Conservation (phyloP, 2,329 filamentous ascomycete genomes). For the Penicillium sp. region DNA sequence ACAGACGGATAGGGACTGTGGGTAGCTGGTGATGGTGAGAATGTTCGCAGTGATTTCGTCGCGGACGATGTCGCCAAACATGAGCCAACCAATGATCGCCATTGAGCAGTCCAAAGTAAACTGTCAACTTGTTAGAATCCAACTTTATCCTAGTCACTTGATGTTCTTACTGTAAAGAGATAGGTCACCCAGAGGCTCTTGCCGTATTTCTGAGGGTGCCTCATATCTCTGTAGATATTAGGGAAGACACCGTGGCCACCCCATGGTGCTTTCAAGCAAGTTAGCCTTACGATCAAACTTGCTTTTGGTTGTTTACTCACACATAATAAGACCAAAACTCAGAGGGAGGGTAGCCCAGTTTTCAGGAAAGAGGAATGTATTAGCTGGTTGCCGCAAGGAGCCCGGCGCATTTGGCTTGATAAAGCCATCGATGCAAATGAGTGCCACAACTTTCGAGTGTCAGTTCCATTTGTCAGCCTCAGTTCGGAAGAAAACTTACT, state of each 20-base stretch:
- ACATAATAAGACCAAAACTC: conserved; percentile 88
- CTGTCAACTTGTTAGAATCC: conserved; percentile 40
- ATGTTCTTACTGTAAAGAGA: conserved; percentile 69
- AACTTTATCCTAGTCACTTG: background rate
- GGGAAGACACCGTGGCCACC: conserved; percentile 76
- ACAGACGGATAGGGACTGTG: conserved; percentile 68
- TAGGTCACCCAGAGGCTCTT: conserved; percentile 78
- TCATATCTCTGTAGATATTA: conserved; percentile 77
- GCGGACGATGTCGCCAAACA: conserved; percentile 88
- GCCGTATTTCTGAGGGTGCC: conserved; percentile 78
- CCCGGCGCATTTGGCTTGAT: conserved; percentile 77
- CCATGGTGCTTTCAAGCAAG: conserved; percentile 55
- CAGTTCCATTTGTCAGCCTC: conserved; percentile 20
- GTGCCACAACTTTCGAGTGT: conserved; percentile 66
- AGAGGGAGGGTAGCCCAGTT: conserved; percentile 87
- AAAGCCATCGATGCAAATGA: conserved; percentile 82
- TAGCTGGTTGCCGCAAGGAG: conserved; percentile 76
- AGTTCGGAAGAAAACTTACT: conserved; percentile 59
- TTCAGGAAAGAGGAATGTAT: conserved; percentile 76
- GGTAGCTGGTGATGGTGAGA: conserved; percentile 71
- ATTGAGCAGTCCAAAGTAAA: conserved; percentile 79
- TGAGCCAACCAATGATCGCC: conserved; percentile 79
- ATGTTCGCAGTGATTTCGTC: conserved; percentile 93
- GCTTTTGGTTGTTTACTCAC: conserved; percentile 31
- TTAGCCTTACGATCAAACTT: background rate